Evolutionary conservation across 2,329 filamentous ascomycete species (phyloP).

Genomic region (Eurotiales sp.): DNA sequence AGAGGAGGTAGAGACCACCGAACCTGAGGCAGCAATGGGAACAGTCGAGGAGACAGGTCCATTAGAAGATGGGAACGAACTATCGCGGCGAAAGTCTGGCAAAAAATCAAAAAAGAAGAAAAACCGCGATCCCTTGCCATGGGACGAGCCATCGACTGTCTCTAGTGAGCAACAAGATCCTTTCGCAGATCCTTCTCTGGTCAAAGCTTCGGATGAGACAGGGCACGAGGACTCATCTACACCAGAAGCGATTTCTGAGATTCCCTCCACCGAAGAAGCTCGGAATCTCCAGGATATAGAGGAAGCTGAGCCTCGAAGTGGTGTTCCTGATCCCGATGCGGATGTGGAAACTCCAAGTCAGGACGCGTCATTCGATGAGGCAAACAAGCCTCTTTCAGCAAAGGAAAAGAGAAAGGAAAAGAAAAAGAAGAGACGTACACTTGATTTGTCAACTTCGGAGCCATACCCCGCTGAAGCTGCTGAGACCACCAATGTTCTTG

Average conservation of each 20-base stretch:
- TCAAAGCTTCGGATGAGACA: not conserved
- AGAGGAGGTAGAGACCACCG: not conserved
- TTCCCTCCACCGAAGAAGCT: not conserved
- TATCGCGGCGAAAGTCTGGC: conserved; percentile 7
- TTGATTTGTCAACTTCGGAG: conserved; percentile 21
- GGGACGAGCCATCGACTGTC: conserved; percentile 18
- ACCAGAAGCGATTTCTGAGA: not conserved
- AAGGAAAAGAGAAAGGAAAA: conserved; percentile 15
- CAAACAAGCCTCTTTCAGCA: conserved; percentile 9
- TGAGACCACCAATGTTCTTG: conserved; percentile 1
- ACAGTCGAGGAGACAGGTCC: not conserved
- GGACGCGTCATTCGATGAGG: not conserved
- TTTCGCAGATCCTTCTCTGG: not conserved
- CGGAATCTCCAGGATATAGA: not conserved
- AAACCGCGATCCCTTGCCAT: conserved; percentile 24
- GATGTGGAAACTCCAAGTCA: not conserved
- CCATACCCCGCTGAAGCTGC: conserved; percentile 14
- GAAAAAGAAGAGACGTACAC: conserved; percentile 27
- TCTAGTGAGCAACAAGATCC: not conserved
- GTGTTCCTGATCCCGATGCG: not conserved
- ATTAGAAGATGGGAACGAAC: not conserved
- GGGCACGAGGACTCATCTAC: not conserved
- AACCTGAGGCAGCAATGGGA: not conserved
- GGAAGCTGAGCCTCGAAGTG: not conserved
- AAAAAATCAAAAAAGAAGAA: conserved; percentile 37